Conservation (phyloP, 2,329 filamentous ascomycete species). For the Fusarium sp. region DNA sequence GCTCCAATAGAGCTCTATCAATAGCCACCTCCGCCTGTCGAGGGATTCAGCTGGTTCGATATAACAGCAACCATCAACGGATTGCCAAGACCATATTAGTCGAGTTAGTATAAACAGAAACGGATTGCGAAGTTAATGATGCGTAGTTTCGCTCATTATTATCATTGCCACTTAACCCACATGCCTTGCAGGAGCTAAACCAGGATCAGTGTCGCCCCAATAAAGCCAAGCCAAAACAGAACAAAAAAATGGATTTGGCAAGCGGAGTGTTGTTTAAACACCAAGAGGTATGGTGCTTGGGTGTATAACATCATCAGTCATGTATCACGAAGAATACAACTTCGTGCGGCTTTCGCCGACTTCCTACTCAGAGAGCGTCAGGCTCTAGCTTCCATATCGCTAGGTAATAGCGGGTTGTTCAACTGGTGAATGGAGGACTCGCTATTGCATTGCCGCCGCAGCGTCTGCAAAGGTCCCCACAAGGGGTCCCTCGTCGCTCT, state of each 20-base stretch:
- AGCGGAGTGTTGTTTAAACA: constrained; percentile 15
- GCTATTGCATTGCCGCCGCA: constrained; percentile 62
- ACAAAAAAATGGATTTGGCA: constrained; percentile 3
- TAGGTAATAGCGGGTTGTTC: neutral
- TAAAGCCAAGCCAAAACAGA: constrained; percentile 12
- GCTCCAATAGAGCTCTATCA: constrained; percentile 19
- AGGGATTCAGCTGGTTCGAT: constrained; percentile 12
- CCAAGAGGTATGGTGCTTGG: constrained; percentile 16
- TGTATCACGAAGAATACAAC: constrained; percentile 13
- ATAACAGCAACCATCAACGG: constrained; percentile 9
- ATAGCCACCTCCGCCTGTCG: constrained; percentile 10
- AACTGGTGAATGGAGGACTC: constrained; percentile 1
- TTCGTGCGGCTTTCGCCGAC: constrained; percentile 19
- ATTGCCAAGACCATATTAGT: constrained; percentile 23
- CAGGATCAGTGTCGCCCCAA: constrained; percentile 8
- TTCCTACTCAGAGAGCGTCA: neutral
- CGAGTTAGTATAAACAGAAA: constrained; percentile 22
- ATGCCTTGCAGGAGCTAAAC: constrained; percentile 13
- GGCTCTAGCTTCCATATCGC: constrained; percentile 6
- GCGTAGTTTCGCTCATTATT: constrained; percentile 29
- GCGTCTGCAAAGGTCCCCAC: constrained; percentile 73
- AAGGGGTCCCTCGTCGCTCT: constrained; percentile 57
- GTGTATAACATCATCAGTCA: constrained; percentile 11
- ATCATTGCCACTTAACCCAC: constrained; percentile 28
- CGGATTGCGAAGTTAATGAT: constrained; percentile 12